A percentile compares a stretch with the other conserved stretches of the same genome.
phyloP scores from a whole-genome alignment of 164 flowering plant genomes.

The Magnolia officinalis region DNA sequence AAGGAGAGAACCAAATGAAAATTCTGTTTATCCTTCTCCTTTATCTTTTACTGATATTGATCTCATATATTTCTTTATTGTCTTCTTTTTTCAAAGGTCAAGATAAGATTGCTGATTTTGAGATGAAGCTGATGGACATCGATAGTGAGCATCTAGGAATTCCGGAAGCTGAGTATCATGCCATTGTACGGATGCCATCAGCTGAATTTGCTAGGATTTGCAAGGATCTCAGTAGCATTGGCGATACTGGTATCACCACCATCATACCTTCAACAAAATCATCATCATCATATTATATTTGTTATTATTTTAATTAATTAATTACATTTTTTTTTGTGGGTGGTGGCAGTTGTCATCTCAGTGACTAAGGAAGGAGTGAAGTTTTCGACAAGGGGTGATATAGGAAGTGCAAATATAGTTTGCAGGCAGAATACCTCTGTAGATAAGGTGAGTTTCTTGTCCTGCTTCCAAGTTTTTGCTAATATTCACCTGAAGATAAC shows the following conservation, averaged over 20 bases:
- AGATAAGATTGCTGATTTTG: conserved; percentile 81
- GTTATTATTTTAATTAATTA: too few species aligned
- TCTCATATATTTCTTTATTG: background rate
- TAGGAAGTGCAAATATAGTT: conserved; percentile 79
- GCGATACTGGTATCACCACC: conserved; percentile 62
- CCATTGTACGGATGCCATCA: conserved; percentile 84
- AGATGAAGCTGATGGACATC: conserved; percentile 93
- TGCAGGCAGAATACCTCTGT: conserved; percentile 78
- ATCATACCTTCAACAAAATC: background rate
- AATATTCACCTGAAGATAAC: background rate
- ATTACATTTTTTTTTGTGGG: background rate
- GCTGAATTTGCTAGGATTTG: conserved; percentile 82
- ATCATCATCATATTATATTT: background rate
- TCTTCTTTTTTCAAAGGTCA: conserved; percentile 34
- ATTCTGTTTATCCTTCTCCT: background rate
- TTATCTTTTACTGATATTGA: background rate
- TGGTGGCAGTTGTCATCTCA: conserved; percentile 67
- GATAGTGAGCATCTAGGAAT: conserved; percentile 95
- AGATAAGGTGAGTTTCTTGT: conserved; percentile 48
- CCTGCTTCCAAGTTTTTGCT: background rate
- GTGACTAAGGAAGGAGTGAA: conserved; percentile 94
- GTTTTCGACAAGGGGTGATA: conserved; percentile 84
- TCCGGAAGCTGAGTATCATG: conserved; percentile 88
- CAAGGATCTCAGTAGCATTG: conserved; percentile 75
- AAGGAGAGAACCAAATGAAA: background rate